Evolutionary conservation across 257 asterid species (phyloP).

Genomic region (Cruciata laevipes): DNA sequence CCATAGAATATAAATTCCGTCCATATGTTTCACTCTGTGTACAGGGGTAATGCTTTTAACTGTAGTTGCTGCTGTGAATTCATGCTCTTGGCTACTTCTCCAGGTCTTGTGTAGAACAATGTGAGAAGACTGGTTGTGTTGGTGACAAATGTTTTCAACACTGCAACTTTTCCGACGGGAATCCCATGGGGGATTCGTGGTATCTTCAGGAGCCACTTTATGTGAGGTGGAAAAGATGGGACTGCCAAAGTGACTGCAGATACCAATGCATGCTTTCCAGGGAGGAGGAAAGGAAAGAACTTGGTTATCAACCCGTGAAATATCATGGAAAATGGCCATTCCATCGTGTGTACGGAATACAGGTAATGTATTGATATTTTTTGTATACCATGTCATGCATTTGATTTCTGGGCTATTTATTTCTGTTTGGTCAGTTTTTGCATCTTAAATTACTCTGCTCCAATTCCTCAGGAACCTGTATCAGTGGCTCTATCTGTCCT

Average conservation of each 20-base stretch:
- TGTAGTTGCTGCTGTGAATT: background rate
- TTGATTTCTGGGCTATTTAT: background rate
- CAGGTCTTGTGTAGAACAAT: conserved; percentile 63
- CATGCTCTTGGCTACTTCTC: conserved; percentile 15
- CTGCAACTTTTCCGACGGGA: conserved; percentile 64
- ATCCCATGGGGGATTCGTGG: conserved; percentile 67
- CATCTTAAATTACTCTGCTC: conserved; percentile 5
- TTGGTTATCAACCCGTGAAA: conserved; percentile 62
- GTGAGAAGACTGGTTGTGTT: conserved; percentile 85
- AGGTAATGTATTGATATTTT: conserved; percentile 36
- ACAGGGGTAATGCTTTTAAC: background rate
- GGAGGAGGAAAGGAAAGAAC: conserved; percentile 62
- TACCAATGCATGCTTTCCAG: conserved; percentile 76
- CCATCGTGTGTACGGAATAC: conserved; percentile 66
- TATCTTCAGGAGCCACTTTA: conserved; percentile 90
- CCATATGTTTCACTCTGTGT: background rate
- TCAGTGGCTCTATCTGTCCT: conserved; percentile 80
- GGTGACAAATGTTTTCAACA: conserved; percentile 71
- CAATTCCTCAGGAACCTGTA: conserved; percentile 68
- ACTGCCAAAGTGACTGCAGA: conserved; percentile 69
- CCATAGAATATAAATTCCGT: background rate
- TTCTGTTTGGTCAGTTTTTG: conserved; percentile 1
- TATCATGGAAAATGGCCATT: conserved; percentile 91
- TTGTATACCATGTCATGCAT: conserved; percentile 5
- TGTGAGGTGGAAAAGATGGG: conserved; percentile 81